Conservation (phyloP, 371 early-diverging fungal genomes). For the Blastocladiella emersonii region DNA sequence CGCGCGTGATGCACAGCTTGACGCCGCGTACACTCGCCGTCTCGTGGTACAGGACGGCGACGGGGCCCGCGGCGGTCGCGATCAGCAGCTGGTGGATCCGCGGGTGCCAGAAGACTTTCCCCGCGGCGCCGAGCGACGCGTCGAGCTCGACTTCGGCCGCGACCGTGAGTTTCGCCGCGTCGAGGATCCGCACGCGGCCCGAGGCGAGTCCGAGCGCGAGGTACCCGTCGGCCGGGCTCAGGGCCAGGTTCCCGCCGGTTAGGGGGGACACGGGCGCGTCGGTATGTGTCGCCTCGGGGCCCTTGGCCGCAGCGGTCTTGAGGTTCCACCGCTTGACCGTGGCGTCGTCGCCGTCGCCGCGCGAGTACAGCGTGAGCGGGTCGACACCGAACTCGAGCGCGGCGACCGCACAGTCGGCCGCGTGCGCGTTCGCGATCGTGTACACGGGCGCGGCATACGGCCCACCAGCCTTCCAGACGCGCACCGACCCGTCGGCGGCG, state of each 20-base stretch:
- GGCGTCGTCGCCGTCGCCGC: slow-evolving; percentile 21
- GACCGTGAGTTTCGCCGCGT: not conserved
- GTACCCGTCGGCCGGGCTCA: slow-evolving; percentile 27
- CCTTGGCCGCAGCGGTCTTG: slow-evolving; percentile 8
- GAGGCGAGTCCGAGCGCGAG: slow-evolving; percentile 10
- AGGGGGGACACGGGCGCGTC: slow-evolving; percentile 14
- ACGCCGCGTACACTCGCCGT: slow-evolving; percentile 58
- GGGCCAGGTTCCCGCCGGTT: slow-evolving; percentile 26
- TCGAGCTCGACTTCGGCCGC: slow-evolving; percentile 11
- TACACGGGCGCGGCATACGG: slow-evolving; percentile 8
- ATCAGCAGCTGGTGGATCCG: slow-evolving; percentile 64
- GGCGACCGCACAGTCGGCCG: slow-evolving; percentile 16
- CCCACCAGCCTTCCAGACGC: slow-evolving; percentile 23
- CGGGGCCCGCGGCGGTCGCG: slow-evolving; percentile 60
- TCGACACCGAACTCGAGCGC: slow-evolving; percentile 19
- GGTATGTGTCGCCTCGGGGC: slow-evolving; percentile 14
- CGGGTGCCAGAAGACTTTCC: slow-evolving; percentile 73
- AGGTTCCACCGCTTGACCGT: slow-evolving; percentile 34
- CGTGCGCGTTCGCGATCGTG: slow-evolving; percentile 16
- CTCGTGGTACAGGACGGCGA: slow-evolving; percentile 65
- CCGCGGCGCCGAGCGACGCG: slow-evolving; percentile 34
- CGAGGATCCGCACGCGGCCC: not conserved
- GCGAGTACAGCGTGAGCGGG: slow-evolving; percentile 16
- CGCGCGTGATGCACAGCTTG: slow-evolving; percentile 47
- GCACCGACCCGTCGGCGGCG: slow-evolving; percentile 24